Conservation (phyloP, 169 alveolate species). For the Plasmodium knowlesi region DNA sequence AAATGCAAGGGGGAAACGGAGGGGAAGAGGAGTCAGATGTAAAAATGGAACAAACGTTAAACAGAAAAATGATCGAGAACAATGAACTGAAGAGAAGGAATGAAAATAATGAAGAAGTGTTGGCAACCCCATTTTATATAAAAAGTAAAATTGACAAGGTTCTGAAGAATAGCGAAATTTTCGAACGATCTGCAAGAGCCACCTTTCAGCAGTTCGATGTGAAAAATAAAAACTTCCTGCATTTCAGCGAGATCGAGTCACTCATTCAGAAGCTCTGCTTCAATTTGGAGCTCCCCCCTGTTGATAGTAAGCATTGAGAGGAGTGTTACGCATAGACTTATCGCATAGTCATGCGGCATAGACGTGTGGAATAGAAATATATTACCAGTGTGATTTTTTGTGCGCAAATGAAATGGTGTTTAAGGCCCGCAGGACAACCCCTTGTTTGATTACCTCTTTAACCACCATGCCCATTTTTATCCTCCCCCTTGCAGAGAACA, state of each 20-base stretch:
- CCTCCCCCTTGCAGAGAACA: conserved; percentile 13
- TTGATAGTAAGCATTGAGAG: conserved; percentile 25
- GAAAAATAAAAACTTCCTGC: conserved; percentile 66
- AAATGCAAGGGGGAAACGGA: neutral
- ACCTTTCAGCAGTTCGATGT: conserved; percentile 74
- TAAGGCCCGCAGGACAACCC: neutral
- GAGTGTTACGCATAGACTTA: neutral
- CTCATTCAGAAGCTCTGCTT: conserved; percentile 61
- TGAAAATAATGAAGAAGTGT: conserved; percentile 52
- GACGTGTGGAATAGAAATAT: neutral
- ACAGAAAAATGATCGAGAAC: conserved; percentile 67
- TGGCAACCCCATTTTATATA: conserved; percentile 73
- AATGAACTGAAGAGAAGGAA: conserved; percentile 63
- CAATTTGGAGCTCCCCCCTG: conserved; percentile 73
- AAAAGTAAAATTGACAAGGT: conserved; percentile 74
- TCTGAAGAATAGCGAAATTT: conserved; percentile 64
- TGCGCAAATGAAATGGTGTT: neutral
- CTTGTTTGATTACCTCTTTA: neutral
- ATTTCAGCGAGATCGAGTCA: conserved; percentile 72
- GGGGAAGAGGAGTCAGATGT: conserved; percentile 26
- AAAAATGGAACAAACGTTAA: conserved; percentile 34
- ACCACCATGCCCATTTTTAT: neutral
- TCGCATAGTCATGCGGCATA: neutral
- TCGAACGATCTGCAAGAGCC: conserved; percentile 72
- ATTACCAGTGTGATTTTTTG: neutral